These are phyloP conservation scores for Podospora pseudocomata DNA, from an alignment of 495 filamentous ascomycete species.

Conservation along the genomic window DNA sequence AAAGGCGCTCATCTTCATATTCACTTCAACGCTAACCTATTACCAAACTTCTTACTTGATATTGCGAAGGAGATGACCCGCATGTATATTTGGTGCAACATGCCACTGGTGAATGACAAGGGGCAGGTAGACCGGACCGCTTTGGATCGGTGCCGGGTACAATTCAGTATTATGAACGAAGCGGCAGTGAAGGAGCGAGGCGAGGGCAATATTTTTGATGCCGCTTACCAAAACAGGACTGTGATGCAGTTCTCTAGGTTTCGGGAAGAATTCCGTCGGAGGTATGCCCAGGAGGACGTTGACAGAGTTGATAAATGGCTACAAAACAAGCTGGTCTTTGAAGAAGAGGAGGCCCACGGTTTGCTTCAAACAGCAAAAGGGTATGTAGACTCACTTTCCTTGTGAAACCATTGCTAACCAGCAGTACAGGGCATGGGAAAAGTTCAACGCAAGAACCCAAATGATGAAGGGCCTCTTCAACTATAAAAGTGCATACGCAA, in stretches of 20 bases:
- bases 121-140: slow-evolving; percentile 21
- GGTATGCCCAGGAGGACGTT: slow-evolving; percentile 13
- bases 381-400: slow-evolving; percentile 23
- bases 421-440: slow-evolving; percentile 48
- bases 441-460: slow-evolving; percentile 52
- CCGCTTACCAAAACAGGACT: slow-evolving; percentile 26
- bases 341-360: slow-evolving; percentile 45
- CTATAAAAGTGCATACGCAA: slow-evolving; percentile 49
- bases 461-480: slow-evolving; percentile 62
- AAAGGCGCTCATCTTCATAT: slow-evolving; percentile 56
- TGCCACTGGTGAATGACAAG: slow-evolving; percentile 26
- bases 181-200: slow-evolving; percentile 20
- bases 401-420: slow-evolving; percentile 3
- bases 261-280: slow-evolving; percentile 20
- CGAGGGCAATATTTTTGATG: slow-evolving; percentile 21
- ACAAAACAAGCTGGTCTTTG: slow-evolving; percentile 47
- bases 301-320: slow-evolving; percentile 39
- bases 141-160: slow-evolving; percentile 44
- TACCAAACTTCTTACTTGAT: slow-evolving; percentile 45
- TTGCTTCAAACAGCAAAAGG: slow-evolving; percentile 37
- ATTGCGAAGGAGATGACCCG: slow-evolving; percentile 47
- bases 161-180: slow-evolving; percentile 46
- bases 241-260: slow-evolving; percentile 41
- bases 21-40: slow-evolving; percentile 55
- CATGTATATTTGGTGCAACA: slow-evolving; percentile 53